A percentile compares a stretch with the other conserved stretches of the same genome.
These are phyloP conservation scores for Clarireedia sp. DNA, from an alignment of 2,329 filamentous ascomycete species.

Conservation along the genomic window DNA sequence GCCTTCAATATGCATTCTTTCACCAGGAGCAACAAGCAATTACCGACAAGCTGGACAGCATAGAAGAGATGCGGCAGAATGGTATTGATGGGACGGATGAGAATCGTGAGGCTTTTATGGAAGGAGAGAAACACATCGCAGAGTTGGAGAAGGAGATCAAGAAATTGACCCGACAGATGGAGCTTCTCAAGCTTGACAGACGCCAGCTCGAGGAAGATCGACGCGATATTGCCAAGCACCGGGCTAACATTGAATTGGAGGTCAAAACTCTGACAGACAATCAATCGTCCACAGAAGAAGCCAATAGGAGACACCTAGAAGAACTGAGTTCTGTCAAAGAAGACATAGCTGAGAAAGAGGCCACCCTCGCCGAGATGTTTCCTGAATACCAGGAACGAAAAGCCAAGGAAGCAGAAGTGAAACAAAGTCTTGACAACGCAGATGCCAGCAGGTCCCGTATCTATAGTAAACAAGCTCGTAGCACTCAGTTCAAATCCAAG, in stretches of 20 bases:
- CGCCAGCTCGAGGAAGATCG: constrained; percentile 84
- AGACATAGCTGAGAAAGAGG: constrained; percentile 69
- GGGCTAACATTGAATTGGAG: constrained; percentile 80
- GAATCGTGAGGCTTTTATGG: constrained; percentile 66
- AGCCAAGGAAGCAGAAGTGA: constrained; percentile 62
- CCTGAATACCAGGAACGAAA: constrained; percentile 71
- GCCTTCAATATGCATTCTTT: constrained; percentile 90
- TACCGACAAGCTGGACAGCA: constrained; percentile 66
- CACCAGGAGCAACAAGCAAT: constrained; percentile 80
- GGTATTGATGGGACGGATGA: constrained; percentile 80
- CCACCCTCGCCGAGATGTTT: constrained; percentile 64
- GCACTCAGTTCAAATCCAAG: constrained; percentile 81
- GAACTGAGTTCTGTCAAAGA: constrained; percentile 65
- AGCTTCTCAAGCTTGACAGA: constrained; percentile 77
- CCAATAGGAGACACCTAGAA: constrained; percentile 60
- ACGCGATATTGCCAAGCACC: constrained; percentile 67
- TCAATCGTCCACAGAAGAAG: constrained; percentile 68
- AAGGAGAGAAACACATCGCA: constrained; percentile 71
- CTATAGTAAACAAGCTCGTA: constrained; percentile 86
- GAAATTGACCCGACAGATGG: constrained; percentile 71
- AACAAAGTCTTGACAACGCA: constrained; percentile 65
- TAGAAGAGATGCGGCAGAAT: constrained; percentile 73
- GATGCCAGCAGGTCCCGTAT: constrained; percentile 70
- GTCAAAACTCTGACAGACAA: constrained; percentile 77
- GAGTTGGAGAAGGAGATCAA: constrained; percentile 72